A percentile compares a stretch with the other conserved stretches of the same genome.
phyloP scores from a whole-genome alignment of 2,329 filamentous ascomycete species.

The Saccharata proteae region DNA sequence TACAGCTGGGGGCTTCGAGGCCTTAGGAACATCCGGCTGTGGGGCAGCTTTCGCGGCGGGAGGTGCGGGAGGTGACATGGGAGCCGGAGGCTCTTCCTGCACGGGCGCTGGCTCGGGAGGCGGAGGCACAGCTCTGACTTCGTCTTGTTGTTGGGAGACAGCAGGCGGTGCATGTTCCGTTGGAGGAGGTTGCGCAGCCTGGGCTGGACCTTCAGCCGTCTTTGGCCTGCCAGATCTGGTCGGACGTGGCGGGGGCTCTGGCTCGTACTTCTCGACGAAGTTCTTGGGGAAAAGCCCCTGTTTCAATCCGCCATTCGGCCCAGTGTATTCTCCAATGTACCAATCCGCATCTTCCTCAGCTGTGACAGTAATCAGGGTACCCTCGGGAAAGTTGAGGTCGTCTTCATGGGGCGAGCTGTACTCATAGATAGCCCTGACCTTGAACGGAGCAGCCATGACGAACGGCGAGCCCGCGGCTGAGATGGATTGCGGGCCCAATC shows the following conservation, averaged over 20 bases:
- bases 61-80: constrained; percentile 19
- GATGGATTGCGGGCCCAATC: neutral
- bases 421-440: constrained; percentile 91
- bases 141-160: constrained; percentile 1
- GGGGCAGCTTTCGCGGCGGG: constrained; percentile 26
- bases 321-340: constrained; percentile 81
- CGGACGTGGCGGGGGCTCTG: constrained; percentile 77
- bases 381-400: constrained; percentile 74
- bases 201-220: constrained; percentile 21
- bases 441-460: constrained; percentile 42
- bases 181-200: constrained; percentile 9
- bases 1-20: constrained; percentile 29
- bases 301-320: constrained; percentile 59
- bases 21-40: constrained; percentile 17
- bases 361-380: constrained; percentile 87
- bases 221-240: constrained; percentile 50
- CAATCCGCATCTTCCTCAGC: constrained; percentile 88
- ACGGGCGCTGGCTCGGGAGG: constrained; percentile 3
- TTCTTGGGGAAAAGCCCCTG: constrained; percentile 91
- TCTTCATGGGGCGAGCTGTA: constrained; percentile 90
- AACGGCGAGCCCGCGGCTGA: constrained; percentile 4
- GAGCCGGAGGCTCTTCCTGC: constrained; percentile 6
- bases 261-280: constrained; percentile 95
- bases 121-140: constrained; percentile 4
- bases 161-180: no score